A percentile compares a stretch with the other conserved stretches of the same genome.
These are phyloP conservation scores for Acanthamoeba divionensis DNA, from an alignment of 208 protist species.

Conservation along the genomic window DNA sequence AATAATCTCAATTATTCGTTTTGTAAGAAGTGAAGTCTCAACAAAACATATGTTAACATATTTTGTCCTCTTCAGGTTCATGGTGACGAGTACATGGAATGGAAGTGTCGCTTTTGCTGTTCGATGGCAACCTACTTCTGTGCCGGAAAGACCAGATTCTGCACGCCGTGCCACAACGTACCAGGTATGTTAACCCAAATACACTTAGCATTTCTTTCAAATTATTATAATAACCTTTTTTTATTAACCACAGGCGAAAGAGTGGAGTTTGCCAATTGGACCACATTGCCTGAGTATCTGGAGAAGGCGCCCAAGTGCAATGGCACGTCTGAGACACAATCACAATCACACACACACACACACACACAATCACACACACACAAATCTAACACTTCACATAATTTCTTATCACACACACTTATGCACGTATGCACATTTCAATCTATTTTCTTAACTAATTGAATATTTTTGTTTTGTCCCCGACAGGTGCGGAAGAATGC, in stretches of 20 bases:
- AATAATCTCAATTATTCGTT: no score
- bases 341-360: no score
- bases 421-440: background rate
- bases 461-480: background rate
- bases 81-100: constrained; percentile 30
- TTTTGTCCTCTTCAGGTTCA: background rate
- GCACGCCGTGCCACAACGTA: constrained; percentile 16
- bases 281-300: background rate
- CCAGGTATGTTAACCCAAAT: no score
- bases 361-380: no score
- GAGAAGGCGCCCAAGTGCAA: background rate
- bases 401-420: background rate
- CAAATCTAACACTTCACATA: no score
- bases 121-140: constrained; percentile 18
- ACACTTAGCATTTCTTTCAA: no score
- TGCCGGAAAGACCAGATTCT: background rate
- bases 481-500: background rate
- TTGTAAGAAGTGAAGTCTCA: no score
- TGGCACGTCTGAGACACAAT: background rate
- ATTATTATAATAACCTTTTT: no score
- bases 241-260: background rate
- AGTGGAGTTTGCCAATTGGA: background rate
- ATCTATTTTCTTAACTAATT: background rate
- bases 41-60: no score
- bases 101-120: constrained; percentile 55